phyloP scores from a whole-genome alignment of 345 rosid species.

The Hibiscus mutabilis region DNA sequence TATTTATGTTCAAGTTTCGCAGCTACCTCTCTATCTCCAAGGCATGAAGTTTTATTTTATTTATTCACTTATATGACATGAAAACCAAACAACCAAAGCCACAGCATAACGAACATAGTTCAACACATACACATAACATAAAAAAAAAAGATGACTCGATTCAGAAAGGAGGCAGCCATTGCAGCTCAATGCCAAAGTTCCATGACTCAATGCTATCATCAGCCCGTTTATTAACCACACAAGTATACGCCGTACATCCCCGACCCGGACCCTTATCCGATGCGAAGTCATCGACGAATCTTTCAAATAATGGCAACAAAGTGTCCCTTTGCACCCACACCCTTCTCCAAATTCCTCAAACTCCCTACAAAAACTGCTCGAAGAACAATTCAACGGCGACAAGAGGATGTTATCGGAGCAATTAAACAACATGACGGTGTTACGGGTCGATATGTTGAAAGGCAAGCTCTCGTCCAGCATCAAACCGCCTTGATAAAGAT shows the following conservation, averaged over 20 bases:
- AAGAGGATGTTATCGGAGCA: conserved; percentile 36
- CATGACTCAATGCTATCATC: conserved; percentile 25
- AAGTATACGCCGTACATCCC: conserved; percentile 59
- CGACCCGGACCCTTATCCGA: conserved; percentile 43
- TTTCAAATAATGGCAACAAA: conserved; percentile 60
- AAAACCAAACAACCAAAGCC: background rate
- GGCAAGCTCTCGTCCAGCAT: conserved; percentile 38
- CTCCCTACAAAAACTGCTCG: conserved; percentile 40
- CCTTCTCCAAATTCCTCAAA: conserved; percentile 33
- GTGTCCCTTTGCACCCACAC: conserved; percentile 35
- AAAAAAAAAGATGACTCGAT: background rate
- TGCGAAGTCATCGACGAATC: conserved; percentile 48
- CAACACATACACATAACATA: background rate
- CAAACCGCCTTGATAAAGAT: conserved; percentile 39
- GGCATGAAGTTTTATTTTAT: too few relatives aligned
- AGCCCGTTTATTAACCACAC: conserved; percentile 30
- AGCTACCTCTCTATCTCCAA: too few relatives aligned
- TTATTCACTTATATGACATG: background rate
- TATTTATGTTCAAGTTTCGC: too few relatives aligned
- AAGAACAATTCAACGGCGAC: conserved; percentile 49
- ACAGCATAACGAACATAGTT: background rate
- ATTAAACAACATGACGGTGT: conserved; percentile 53
- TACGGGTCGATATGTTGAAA: conserved; percentile 50
- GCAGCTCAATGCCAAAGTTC: conserved; percentile 56
- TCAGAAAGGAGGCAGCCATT: conserved; percentile 43